These are phyloP conservation scores for Cryomyces minteri DNA, from an alignment of 495 filamentous ascomycete species.

Conservation along the genomic window DNA sequence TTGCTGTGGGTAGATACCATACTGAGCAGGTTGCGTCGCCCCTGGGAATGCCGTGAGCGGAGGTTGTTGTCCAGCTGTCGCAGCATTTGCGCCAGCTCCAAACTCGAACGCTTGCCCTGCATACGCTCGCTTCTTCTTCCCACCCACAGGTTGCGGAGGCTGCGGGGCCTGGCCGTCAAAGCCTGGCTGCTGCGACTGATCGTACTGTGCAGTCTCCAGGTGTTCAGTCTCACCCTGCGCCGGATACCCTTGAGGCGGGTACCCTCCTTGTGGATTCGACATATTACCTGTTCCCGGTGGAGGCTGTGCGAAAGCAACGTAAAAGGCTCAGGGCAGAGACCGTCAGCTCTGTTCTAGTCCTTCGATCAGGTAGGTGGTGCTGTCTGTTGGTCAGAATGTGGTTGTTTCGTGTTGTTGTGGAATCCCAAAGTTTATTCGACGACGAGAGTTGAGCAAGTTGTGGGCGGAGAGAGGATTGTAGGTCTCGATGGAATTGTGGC, in stretches of 20 bases:
- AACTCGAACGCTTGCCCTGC: constrained; percentile 91
- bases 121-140: constrained; percentile 80
- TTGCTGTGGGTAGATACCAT: constrained; percentile 3
- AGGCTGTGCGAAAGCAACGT: too few species aligned
- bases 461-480: too few species aligned
- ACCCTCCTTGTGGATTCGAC: background rate
- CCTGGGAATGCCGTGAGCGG: background rate
- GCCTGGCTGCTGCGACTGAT: background rate
- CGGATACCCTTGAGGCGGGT: background rate
- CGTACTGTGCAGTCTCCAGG: background rate
- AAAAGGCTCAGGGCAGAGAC: too few species aligned
- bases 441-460: too few species aligned
- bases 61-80: constrained; percentile 32
- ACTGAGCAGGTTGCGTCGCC: background rate
- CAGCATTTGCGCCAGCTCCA: constrained; percentile 75
- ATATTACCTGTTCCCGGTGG: background rate
- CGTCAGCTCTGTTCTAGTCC: too few species aligned
- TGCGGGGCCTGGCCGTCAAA: constrained; percentile 9
- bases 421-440: too few species aligned
- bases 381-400: too few species aligned
- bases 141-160: constrained; percentile 20
- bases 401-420: too few species aligned
- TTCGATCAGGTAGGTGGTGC: too few species aligned
- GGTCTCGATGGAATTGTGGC: too few species aligned
- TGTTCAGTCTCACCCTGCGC: background rate